These are phyloP conservation scores for Tetrapisispora pingtungensis DNA, from an alignment of 805 yeast species.

Conservation along the genomic window DNA sequence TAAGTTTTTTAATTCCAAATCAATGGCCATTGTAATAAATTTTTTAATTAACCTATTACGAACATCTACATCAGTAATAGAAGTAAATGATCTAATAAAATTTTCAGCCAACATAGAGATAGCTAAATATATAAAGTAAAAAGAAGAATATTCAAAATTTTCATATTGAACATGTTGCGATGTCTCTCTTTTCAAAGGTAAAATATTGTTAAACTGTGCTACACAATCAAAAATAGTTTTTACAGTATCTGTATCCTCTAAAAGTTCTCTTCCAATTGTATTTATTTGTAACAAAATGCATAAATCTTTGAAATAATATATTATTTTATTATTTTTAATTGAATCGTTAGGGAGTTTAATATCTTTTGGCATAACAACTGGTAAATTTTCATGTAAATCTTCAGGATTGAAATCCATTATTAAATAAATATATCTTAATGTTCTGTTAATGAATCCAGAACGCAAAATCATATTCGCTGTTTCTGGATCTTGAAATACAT, in stretches of 20 bases:
- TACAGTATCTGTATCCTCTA: slow-evolving; percentile 12
- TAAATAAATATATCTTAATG: slow-evolving; percentile 21
- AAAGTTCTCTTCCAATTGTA: slow-evolving; percentile 36
- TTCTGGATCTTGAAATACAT: slow-evolving; percentile 23
- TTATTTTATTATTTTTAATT: slow-evolving; percentile 24
- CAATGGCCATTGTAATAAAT: slow-evolving; percentile 11
- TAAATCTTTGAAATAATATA: slow-evolving; percentile 36
- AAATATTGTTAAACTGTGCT: slow-evolving; percentile 32
- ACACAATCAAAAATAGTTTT: slow-evolving; percentile 19
- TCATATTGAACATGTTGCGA: slow-evolving; percentile 85
- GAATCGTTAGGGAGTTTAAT: slow-evolving; percentile 22
- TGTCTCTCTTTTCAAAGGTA: slow-evolving; percentile 64
- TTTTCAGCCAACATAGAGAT: slow-evolving; percentile 26
- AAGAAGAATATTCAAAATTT: slow-evolving; percentile 57
- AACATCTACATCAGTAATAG: slow-evolving; percentile 13
- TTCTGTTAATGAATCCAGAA: slow-evolving; percentile 23
- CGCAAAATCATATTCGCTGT: slow-evolving; percentile 21
- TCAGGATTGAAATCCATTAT: slow-evolving; percentile 23
- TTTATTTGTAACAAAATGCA: slow-evolving; percentile 69
- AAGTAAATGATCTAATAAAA: slow-evolving; percentile 21
- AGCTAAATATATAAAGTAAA: slow-evolving; percentile 25
- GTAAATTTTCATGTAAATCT: slow-evolving; percentile 15
- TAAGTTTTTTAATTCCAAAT: slow-evolving; percentile 15
- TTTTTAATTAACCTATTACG: slow-evolving; percentile 12
- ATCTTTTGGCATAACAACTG: slow-evolving; percentile 17